phyloP scores from a whole-genome alignment of 1,284 basidiomycete species.

The Apiotrichum gracile region DNA sequence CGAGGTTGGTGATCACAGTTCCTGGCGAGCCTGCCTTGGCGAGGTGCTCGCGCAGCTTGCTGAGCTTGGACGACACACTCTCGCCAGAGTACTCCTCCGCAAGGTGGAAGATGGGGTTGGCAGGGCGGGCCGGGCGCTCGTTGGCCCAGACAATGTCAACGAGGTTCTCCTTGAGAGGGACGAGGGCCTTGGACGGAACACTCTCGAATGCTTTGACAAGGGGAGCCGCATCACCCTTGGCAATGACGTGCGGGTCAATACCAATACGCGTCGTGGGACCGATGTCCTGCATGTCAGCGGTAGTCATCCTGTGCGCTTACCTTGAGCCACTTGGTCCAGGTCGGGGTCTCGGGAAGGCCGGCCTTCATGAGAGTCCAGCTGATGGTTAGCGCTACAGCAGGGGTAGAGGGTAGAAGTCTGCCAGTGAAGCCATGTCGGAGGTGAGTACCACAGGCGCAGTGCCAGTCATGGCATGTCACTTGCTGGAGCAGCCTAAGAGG shows the following conservation, averaged over 20 bases:
- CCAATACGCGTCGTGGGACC: slow-evolving; percentile 62
- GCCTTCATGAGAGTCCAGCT: slow-evolving; percentile 94
- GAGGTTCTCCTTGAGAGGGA: slow-evolving; percentile 64
- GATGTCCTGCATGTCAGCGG: slow-evolving; percentile 53
- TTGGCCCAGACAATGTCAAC: slow-evolving; percentile 72
- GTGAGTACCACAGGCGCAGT: too few species aligned
- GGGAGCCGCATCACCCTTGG: slow-evolving; percentile 53
- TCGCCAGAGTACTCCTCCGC: slow-evolving; percentile 61
- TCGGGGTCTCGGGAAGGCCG: slow-evolving; percentile 76
- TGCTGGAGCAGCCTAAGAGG: too few species aligned
- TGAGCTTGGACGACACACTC: slow-evolving; percentile 62
- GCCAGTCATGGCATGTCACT: too few species aligned
- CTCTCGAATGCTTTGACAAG: slow-evolving; percentile 25
- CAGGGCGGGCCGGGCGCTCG: slow-evolving; percentile 61
- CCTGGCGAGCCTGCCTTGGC: slow-evolving; percentile 61
- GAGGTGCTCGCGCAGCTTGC: slow-evolving; percentile 60
- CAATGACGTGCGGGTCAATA: slow-evolving; percentile 72
- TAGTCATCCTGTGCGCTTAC: slow-evolving; percentile 43
- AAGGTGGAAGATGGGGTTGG: slow-evolving; percentile 65
- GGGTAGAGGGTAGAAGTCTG: too few species aligned
- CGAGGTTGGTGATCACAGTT: slow-evolving; percentile 71
- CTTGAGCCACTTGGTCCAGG: slow-evolving; percentile 79
- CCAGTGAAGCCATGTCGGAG: too few species aligned
- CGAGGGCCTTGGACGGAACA: slow-evolving; percentile 53
- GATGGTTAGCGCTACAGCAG: slow-evolving; percentile 31